Evolutionary conservation across 1,284 basidiomycete species (phyloP), one percentile per base, ranked within the genome.

Genomic region (Vanrija humicola): DNA sequence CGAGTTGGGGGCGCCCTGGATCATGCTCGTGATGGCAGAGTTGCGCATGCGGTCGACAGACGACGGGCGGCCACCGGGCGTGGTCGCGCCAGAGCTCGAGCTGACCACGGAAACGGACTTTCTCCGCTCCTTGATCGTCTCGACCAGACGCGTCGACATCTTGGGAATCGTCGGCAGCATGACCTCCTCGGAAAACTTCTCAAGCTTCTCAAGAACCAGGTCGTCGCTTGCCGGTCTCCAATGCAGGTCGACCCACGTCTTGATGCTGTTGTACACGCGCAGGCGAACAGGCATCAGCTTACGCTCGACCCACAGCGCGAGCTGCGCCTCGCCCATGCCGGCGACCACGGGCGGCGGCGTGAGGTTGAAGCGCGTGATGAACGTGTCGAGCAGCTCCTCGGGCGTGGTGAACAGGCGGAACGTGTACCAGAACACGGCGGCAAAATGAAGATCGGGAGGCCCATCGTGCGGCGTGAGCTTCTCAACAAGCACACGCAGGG

Each of bases 391-490:
- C 28, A 98, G 82, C 55, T 89, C 86, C 7, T 77, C 56, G 0
- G 95, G 89, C 0, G 86, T 84, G 1, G 88, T 85, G 76, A 97
- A 98, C 61, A 97, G 78, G n/a, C 95, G 84, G 81, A 98, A 98
- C 1, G 93, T 96, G 68, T 94, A 80, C 81, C 94, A 95, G 79
- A 98, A 98, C 16, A 94, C 87, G 1, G 86, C 84, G 23, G 86
- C 82, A 70, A 97, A 93, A 0, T 84, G 84, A 16, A 86, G 81
- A 65, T 98, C 93, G 29, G 90, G 88, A 55, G 77, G 75, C 47
- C 86, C 86, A 67, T 93, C 90, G 69, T 95, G 90, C 3, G 93
- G 90, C n/a, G 94, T 95, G 86, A 98, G 88, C 78, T 90, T 91
- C 77, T 95, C 93, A 9, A 98, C 86, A 43, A 98, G 80, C 2